Conservation (phyloP, 2,329 filamentous ascomycete species). For the Penicillium brasilianum region DNA sequence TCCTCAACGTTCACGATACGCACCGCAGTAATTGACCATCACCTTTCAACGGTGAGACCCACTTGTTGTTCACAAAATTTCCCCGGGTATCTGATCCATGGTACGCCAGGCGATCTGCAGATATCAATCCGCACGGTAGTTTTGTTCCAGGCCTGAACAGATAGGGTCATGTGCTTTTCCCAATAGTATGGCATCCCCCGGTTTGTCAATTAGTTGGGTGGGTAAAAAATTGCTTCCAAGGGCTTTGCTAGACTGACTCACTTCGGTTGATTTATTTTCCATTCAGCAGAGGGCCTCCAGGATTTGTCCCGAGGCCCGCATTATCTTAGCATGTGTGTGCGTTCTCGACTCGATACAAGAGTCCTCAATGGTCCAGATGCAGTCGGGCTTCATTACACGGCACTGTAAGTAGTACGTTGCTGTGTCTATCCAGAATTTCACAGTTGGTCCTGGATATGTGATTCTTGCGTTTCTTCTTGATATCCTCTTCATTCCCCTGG, state of each 20-base stretch:
- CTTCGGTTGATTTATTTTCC: neutral
- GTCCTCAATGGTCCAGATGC: neutral
- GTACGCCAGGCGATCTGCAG: neutral
- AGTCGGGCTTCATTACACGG: neutral
- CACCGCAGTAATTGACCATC: neutral
- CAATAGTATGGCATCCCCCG: neutral
- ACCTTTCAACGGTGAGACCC: conserved; percentile 1
- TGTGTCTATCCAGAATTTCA: neutral
- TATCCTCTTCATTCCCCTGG: neutral
- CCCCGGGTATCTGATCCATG: conserved; percentile 1
- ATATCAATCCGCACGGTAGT: neutral
- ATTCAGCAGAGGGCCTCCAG: neutral
- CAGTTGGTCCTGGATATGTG: neutral
- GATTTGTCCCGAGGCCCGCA: neutral
- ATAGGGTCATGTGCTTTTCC: neutral
- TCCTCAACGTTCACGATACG: neutral
- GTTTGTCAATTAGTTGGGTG: neutral
- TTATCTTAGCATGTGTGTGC: neutral
- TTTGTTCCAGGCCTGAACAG: neutral
- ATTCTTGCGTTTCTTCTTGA: neutral
- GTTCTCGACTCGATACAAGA: neutral
- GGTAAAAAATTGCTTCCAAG: neutral
- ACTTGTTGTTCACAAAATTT: neutral
- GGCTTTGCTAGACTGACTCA: neutral
- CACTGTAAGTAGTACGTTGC: neutral